A percentile compares a stretch with the other conserved stretches of the same genome.
Evolutionary conservation across 2,329 filamentous ascomycete genomes (phyloP).

Genomic region (Colletotrichum sp.): DNA sequence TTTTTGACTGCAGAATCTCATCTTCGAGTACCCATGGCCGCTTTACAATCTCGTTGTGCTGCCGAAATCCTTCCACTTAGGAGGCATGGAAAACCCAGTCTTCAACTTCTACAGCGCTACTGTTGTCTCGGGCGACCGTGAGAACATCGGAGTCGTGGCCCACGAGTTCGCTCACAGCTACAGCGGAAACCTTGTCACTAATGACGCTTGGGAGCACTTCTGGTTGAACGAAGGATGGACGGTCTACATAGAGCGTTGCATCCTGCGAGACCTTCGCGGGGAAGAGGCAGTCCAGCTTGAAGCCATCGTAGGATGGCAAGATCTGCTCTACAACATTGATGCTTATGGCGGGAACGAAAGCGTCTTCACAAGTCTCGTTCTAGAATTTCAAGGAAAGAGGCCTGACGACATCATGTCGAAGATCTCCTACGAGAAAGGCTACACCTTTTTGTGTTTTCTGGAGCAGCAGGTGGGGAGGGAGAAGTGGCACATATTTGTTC

Average conservation of each 20-base stretch:
- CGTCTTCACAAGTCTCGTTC: not conserved
- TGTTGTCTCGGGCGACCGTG: not conserved
- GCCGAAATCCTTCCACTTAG: slow-evolving; percentile 45
- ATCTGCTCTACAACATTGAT: not conserved
- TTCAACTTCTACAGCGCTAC: slow-evolving; percentile 95
- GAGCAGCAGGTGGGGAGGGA: not conserved
- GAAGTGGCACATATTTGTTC: slow-evolving; percentile 7
- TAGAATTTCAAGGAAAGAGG: not conserved
- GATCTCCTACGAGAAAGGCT: slow-evolving; percentile 5
- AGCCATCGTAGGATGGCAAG: slow-evolving; percentile 5
- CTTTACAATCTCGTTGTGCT: slow-evolving; percentile 93
- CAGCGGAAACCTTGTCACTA: slow-evolving; percentile 17
- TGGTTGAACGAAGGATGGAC: slow-evolving; percentile 13
- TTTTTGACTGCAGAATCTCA: slow-evolving; percentile 48
- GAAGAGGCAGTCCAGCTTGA: not conserved
- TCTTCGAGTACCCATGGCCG: slow-evolving; percentile 92
- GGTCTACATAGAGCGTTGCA: not conserved
- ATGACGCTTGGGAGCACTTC: slow-evolving; percentile 18
- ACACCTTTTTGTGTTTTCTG: not conserved
- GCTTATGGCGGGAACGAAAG: not conserved
- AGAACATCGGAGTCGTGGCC: not conserved
- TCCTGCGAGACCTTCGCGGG: not conserved
- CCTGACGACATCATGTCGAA: slow-evolving; percentile 10
- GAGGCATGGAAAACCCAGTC: slow-evolving; percentile 82
- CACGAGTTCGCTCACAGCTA: slow-evolving; percentile 20